Conservation (phyloP, 2,329 filamentous ascomycete genomes). For the Phyllosticta ampelicida region DNA sequence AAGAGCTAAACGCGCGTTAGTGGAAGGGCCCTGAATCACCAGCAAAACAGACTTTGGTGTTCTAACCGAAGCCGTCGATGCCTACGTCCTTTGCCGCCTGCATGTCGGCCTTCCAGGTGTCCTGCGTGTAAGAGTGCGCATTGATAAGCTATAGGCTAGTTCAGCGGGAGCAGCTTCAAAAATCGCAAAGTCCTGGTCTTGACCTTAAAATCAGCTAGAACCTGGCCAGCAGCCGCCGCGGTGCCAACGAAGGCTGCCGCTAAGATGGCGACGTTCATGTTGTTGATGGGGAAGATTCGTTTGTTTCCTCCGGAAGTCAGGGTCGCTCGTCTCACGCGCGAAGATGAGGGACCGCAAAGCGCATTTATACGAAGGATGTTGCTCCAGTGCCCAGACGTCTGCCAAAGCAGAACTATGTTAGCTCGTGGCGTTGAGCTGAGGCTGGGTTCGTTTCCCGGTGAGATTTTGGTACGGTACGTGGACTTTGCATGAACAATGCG, state of each 20-base stretch:
- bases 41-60: neutral
- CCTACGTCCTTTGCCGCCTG: slow-evolving; percentile 6
- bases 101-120: slow-evolving; percentile 10
- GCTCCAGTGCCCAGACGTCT: neutral
- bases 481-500: too few relatives aligned
- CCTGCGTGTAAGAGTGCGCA: slow-evolving; percentile 6
- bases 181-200: neutral
- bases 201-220: slow-evolving; percentile 8
- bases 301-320: neutral
- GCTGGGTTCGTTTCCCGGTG: neutral
- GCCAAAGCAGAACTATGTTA: neutral
- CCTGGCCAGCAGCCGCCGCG: neutral
- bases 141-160: slow-evolving; percentile 1
- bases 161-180: neutral
- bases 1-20: slow-evolving; percentile 16
- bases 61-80: slow-evolving; percentile 11
- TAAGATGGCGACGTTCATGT: neutral
- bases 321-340: neutral
- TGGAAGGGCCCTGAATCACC: neutral
- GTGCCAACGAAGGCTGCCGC: neutral
- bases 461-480: neutral
- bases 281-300: neutral
- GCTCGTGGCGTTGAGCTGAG: neutral
- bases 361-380: neutral
- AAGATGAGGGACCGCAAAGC: neutral